Evolutionary conservation across 2,329 filamentous ascomycete genomes (phyloP), one percentile per base, ranked within the genome.

Genomic region (Trichoderma sp.): DNA sequence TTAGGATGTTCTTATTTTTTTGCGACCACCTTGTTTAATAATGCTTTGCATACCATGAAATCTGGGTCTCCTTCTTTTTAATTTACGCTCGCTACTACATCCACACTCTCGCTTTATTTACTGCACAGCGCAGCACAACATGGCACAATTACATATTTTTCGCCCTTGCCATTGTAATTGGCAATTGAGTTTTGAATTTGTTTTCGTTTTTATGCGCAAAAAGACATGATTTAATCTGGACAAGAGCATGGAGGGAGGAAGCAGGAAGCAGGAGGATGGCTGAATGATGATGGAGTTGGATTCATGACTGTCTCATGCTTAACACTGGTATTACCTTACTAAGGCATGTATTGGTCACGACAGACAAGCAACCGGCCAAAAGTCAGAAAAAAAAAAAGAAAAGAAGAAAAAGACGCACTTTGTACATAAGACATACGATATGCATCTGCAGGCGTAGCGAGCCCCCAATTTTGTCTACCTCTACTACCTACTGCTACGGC

Each of bases 1-100:
- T 69, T 47, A 52, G 53, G 52, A 60, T 43, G 19, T 21, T 49
- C n/a, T 49, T 1, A 3, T 21, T 24, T 69, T 56, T 69, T 21
- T 35, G 14, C 62, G 52, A 69, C 56, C 58, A 68, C 49, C 47
- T 66, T 60, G 37, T 69, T 67, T 69, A 65, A 69, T 65, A 65
- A 29, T 65, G 59, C 37, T 68, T 66, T 69, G 68, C 60, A 65
- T 65, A 69, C 67, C 53, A 58, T 52, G 60, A 58, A 69, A 65
- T 64, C 13, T 69, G 55, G 49, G n/a, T 69, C 27, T n/a, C 24
- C 19, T 64, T 37, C 2, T 49, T 21, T 52, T 58, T 29, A 24
- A 37, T 59, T 29, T 66, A 29, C 55, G n/a, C 63, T 58, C 55
- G 27, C 40, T 66, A 59, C 31, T 59, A 52, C 52, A 33, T 2